Conservation (phyloP, 805 yeast genomes). For the Scheffersomyces lignosus region DNA sequence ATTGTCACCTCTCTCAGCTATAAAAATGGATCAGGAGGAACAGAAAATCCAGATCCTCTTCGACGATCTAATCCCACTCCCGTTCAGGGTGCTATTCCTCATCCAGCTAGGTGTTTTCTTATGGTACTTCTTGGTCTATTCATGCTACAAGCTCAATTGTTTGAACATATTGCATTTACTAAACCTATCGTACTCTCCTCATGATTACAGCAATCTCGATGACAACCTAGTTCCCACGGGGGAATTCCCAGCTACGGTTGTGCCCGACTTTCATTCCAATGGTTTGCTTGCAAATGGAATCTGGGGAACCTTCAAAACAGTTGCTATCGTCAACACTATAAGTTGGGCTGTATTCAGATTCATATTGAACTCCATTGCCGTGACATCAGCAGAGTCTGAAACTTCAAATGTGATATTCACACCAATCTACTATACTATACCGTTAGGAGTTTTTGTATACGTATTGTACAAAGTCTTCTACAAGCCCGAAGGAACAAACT, state of each 20-base stretch:
- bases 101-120: conserved; percentile 51
- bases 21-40: background rate
- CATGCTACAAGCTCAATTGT: conserved; percentile 32
- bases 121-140: conserved; percentile 50
- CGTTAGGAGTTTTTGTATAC: conserved; percentile 25
- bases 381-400: conserved; percentile 24
- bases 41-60: conserved; percentile 14
- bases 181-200: conserved; percentile 40
- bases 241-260: conserved; percentile 29
- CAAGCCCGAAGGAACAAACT: conserved; percentile 23
- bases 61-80: conserved; percentile 35
- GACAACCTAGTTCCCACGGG: conserved; percentile 22
- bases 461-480: conserved; percentile 28
- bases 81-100: conserved; percentile 48
- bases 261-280: conserved; percentile 33
- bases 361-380: conserved; percentile 9
- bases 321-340: conserved; percentile 21
- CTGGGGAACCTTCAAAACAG: conserved; percentile 28
- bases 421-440: conserved; percentile 19
- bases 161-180: conserved; percentile 49
- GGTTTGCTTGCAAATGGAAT: conserved; percentile 32
- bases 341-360: conserved; percentile 23
- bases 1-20: too few relatives aligned
- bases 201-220: conserved; percentile 32
- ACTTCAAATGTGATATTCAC: conserved; percentile 1